A percentile compares a stretch with the other conserved stretches of the same genome.
Evolutionary conservation across 2,329 filamentous ascomycete species (phyloP).

Genomic region (Fusarium tuaranense): DNA sequence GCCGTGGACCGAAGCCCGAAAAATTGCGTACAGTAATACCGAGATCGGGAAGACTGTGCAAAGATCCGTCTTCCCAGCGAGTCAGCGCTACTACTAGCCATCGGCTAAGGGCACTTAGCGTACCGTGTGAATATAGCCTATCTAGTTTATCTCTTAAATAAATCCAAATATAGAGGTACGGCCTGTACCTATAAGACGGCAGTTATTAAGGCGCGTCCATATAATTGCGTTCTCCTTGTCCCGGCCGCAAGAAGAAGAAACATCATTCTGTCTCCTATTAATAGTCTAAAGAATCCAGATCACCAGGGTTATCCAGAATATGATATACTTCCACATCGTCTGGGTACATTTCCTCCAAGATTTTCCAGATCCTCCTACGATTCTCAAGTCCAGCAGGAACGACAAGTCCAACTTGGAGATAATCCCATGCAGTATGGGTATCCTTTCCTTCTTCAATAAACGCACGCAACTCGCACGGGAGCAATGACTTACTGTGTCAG

Average conservation of each 20-base stretch:
- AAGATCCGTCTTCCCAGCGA: too few species aligned
- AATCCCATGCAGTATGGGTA: neutral
- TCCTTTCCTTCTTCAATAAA: neutral
- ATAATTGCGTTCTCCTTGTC: neutral
- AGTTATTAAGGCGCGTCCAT: neutral
- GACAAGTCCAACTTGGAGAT: neutral
- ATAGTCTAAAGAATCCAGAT: neutral
- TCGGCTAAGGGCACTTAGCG: too few species aligned
- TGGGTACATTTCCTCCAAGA: neutral
- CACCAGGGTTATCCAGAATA: neutral
- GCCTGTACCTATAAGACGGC: neutral
- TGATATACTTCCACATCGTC: neutral
- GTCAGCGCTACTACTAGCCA: too few species aligned
- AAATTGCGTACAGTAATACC: too few species aligned
- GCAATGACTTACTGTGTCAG: too few species aligned
- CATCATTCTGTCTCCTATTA: neutral
- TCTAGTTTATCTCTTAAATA: too few species aligned
- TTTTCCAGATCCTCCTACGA: neutral
- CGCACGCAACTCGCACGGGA: neutral
- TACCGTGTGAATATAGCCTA: too few species aligned
- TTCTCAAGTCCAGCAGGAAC: neutral
- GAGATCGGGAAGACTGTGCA: too few species aligned
- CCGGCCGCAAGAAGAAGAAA: neutral
- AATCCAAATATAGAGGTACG: too few species aligned
- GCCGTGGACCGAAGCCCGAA: too few species aligned